Percentiles rank a stretch among this genome's conserved stretches.
These are phyloP conservation scores for Botrytis hyacinthi DNA, from an alignment of 2,329 filamentous ascomycete species.

Conservation along the genomic window DNA sequence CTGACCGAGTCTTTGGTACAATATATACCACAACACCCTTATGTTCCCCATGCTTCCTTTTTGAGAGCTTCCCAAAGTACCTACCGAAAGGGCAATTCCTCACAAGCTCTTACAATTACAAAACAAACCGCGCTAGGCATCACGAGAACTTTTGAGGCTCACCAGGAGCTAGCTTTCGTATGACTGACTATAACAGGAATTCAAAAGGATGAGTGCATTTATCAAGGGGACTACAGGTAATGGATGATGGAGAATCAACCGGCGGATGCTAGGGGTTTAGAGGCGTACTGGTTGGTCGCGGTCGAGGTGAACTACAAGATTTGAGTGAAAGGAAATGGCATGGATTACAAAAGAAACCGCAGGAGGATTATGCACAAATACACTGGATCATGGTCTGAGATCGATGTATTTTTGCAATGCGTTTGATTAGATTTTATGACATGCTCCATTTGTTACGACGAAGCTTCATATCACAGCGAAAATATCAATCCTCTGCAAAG, in stretches of 20 bases:
- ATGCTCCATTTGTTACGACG: conserved; percentile 13
- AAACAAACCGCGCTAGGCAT: neutral
- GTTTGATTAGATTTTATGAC: conserved; percentile 10
- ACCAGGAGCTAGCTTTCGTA: neutral
- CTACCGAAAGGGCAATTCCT: neutral
- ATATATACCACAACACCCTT: neutral
- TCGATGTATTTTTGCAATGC: conserved; percentile 1
- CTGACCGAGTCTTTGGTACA: neutral
- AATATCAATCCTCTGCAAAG: conserved; percentile 16
- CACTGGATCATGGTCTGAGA: neutral
- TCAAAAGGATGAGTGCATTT: neutral
- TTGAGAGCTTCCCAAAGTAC: neutral
- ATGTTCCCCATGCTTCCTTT: neutral
- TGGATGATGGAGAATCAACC: neutral
- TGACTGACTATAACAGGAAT: neutral
- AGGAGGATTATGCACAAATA: conserved; percentile 1
- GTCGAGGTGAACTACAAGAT: neutral
- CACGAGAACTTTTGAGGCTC: neutral
- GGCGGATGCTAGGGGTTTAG: neutral
- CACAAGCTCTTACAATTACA: neutral
- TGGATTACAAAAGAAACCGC: neutral
- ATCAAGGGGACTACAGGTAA: neutral
- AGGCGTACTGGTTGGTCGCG: neutral
- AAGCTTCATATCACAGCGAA: neutral
- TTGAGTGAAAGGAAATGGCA: neutral